phyloP scores from a whole-genome alignment of 331 rosid species.

The Cydonia oblonga region DNA sequence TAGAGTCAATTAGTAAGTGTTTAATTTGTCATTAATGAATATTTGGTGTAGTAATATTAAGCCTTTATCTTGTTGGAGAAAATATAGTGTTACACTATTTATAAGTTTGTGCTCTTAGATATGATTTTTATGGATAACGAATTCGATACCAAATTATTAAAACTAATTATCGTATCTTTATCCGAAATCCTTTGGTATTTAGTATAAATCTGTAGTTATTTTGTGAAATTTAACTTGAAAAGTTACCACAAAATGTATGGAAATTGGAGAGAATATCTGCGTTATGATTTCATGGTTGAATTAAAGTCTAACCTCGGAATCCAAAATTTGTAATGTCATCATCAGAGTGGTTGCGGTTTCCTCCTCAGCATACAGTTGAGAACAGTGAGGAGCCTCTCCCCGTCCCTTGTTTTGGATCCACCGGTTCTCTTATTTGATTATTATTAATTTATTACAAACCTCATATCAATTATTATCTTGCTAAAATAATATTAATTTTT shows the following conservation, averaged over 20 bases:
- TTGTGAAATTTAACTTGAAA: neutral
- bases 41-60: no score
- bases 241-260: neutral
- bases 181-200: rapidly evolving
- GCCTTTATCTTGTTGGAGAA: no score
- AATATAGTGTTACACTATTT: neutral
- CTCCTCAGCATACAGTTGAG: neutral
- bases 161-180: neutral
- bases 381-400: neutral
- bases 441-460: no score
- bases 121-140: neutral
- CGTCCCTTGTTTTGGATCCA: neutral
- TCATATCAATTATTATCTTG: neutral
- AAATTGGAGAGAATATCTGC: neutral
- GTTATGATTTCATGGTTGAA: neutral
- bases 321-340: neutral
- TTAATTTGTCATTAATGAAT: no score
- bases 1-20: neutral
- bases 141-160: no score
- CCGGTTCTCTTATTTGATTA: neutral
- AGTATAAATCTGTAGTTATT: no score
- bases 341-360: neutral
- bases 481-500: no score
- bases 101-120: neutral
- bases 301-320: neutral